A percentile compares a stretch with the other conserved stretches of the same genome.
Evolutionary conservation across 345 rosid species (phyloP).

Genomic region (Durio zibethinus): DNA sequence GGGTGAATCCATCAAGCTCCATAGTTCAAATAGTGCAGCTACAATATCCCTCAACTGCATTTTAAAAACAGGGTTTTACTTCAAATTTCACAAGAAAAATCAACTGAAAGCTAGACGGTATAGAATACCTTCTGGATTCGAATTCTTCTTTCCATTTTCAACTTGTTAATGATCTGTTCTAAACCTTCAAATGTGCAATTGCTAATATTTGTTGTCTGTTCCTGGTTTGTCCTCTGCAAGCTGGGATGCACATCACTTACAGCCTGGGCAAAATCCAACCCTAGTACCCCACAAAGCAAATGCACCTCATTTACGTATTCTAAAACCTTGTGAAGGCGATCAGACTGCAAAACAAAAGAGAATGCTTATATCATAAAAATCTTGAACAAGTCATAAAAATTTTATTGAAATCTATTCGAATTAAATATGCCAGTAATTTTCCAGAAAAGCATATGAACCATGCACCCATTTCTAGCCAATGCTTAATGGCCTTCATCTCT

Average conservation of each 20-base stretch:
- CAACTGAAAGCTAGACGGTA: not conserved
- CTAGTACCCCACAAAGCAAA: slow-evolving; percentile 76
- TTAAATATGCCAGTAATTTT: not conserved
- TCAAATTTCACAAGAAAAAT: slow-evolving; percentile 8
- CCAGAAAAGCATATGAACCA: not conserved
- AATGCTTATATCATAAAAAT: not conserved
- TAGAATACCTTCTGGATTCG: slow-evolving; percentile 67
- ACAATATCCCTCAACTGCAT: slow-evolving; percentile 73
- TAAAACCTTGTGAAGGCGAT: slow-evolving; percentile 81
- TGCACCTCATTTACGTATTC: slow-evolving; percentile 78
- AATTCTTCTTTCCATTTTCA: slow-evolving; percentile 65
- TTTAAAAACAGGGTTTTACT: slow-evolving; percentile 13
- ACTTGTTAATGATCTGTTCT: slow-evolving; percentile 58
- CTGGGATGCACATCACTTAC: slow-evolving; percentile 93
- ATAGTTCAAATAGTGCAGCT: slow-evolving; percentile 60
- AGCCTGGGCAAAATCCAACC: slow-evolving; percentile 73
- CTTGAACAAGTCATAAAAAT: not conserved
- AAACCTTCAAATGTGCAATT: slow-evolving; percentile 73
- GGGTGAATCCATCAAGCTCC: slow-evolving; percentile 93
- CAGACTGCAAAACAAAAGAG: slow-evolving; percentile 56
- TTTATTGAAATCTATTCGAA: not conserved
- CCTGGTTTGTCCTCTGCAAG: slow-evolving; percentile 59
- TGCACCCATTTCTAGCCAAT: not conserved
- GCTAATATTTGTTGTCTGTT: slow-evolving; percentile 83
- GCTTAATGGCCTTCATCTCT: not conserved